Conservation (phyloP, 805 yeast genomes). For the Schwanniomyces yamadae region DNA sequence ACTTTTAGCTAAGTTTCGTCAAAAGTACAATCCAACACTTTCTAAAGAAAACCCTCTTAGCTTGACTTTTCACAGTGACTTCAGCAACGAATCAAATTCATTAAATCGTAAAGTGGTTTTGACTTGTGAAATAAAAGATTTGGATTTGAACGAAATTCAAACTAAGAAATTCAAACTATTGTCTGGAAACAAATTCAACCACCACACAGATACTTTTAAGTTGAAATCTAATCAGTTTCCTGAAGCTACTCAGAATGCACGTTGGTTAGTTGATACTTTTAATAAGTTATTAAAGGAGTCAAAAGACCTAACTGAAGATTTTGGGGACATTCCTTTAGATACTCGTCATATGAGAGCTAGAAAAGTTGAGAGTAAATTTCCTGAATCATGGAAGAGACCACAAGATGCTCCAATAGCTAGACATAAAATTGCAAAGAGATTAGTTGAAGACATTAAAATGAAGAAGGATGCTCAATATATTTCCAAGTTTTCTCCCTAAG, state of each 20-base stretch:
- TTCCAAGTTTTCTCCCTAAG: constrained; percentile 21
- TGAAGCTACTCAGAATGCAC: constrained; percentile 85
- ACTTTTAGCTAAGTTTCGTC: constrained; percentile 69
- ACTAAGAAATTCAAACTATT: constrained; percentile 75
- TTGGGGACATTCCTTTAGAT: constrained; percentile 80
- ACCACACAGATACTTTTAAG: constrained; percentile 54
- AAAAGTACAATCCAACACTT: constrained; percentile 56
- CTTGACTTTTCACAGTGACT: constrained; percentile 66
- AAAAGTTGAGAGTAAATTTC: constrained; percentile 52
- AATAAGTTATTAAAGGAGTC: constrained; percentile 62
- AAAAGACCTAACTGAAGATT: constrained; percentile 60
- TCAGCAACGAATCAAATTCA: constrained; percentile 72
- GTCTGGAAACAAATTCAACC: constrained; percentile 76
- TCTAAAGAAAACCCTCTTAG: constrained; percentile 50
- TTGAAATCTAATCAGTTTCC: constrained; percentile 64
- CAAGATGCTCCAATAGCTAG: constrained; percentile 62
- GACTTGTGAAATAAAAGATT: constrained; percentile 50
- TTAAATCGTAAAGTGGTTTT: constrained; percentile 65
- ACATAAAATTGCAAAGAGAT: constrained; percentile 30
- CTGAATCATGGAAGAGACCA: constrained; percentile 70
- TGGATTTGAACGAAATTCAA: constrained; percentile 51
- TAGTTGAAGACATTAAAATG: constrained; percentile 32
- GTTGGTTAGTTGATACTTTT: constrained; percentile 63
- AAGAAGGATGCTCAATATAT: constrained; percentile 34
- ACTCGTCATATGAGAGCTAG: constrained; percentile 59